A percentile compares a stretch with the other conserved stretches of the same genome.
Evolutionary conservation across 106 monocot genomes (phyloP).

Genomic region (Iris macrosiphon): DNA sequence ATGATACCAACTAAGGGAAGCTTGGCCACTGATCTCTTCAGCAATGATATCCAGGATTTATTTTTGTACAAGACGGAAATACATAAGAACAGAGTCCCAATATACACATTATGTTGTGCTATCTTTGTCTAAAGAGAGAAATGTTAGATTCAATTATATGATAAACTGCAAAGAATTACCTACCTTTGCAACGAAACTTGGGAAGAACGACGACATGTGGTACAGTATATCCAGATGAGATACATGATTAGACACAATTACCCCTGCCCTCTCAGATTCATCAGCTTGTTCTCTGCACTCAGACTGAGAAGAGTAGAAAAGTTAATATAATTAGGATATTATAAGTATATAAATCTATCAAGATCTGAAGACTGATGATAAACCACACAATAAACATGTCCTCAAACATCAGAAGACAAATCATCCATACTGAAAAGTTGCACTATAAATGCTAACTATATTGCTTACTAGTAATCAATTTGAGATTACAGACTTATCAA

Average conservation of each 20-base stretch:
- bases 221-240: slow-evolving; percentile 75
- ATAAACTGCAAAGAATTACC: background rate
- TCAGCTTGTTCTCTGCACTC: slow-evolving; percentile 21
- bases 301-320: slow-evolving; percentile 39
- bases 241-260: slow-evolving; percentile 61
- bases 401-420: too few species aligned
- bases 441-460: too few species aligned
- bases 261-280: slow-evolving; percentile 45
- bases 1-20: slow-evolving; percentile 90
- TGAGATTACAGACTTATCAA: too few species aligned
- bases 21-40: slow-evolving; percentile 90
- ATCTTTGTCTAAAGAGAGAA: too few species aligned
- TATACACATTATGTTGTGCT: too few species aligned
- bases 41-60: slow-evolving; percentile 13
- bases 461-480: too few species aligned
- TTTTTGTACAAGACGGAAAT: slow-evolving; percentile 13
- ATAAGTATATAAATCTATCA: too few species aligned
- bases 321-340: too few species aligned
- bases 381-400: too few species aligned
- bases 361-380: too few species aligned
- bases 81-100: slow-evolving; percentile 23
- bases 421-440: too few species aligned
- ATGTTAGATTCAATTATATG: too few species aligned
- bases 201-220: slow-evolving; percentile 71
- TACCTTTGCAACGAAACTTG: slow-evolving; percentile 96